Base-by-base conservation (phyloP, 768 basidiomycete genomes). In the Suillus hirtellus region DNA sequence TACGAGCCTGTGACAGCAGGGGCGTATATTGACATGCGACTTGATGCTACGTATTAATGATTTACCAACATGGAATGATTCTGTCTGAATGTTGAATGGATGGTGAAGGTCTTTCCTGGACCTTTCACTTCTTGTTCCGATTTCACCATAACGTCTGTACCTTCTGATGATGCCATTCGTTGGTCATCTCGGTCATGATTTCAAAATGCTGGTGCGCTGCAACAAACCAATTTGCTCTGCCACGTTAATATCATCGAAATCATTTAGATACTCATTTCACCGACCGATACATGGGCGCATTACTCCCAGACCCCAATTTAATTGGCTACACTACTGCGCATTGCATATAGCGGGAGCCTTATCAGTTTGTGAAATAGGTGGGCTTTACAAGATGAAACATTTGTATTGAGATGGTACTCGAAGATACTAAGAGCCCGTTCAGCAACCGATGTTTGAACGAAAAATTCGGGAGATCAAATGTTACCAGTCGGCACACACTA, bases 1-100 rank as follows among this genome's bases (percentile, higher is more conserved):
- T 85, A 86, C 67, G 76, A 80, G 54, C 80, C 84, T 2, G 80
- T 80, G 24, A 59, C 78, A 73, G 75, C 78, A 1, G 70, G 67
- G 15, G 74, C 76, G 49, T 83, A 82, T 63, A 67, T 80, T 52
- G 72, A 77, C 66, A 75, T 76, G 56, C 75, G 81, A 43, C 61
- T 84, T 27, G 71, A 77, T 9, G 75, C 77, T 1, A 70, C 65
- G 34, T 82, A 81, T 68, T 78, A 5, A 24, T 54, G 46, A 63
- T 34, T 35, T 3, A 11, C 17, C 31, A 11, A 19, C 31, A 12
- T 34, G 31, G 11, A n/a, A 35, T 12, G 19, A n/a, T 53, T n/a
- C 4, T 31, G 27, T 31, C 4, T 53, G 52, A 10, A 34, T 19
- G 52, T 11, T 34, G 31, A 31, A 31, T 52, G 5, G 9, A 34